Percentiles rank a stretch among this genome's conserved stretches.
Conservation (phyloP, 805 yeast genomes). For the Torulaspora maleeae region DNA sequence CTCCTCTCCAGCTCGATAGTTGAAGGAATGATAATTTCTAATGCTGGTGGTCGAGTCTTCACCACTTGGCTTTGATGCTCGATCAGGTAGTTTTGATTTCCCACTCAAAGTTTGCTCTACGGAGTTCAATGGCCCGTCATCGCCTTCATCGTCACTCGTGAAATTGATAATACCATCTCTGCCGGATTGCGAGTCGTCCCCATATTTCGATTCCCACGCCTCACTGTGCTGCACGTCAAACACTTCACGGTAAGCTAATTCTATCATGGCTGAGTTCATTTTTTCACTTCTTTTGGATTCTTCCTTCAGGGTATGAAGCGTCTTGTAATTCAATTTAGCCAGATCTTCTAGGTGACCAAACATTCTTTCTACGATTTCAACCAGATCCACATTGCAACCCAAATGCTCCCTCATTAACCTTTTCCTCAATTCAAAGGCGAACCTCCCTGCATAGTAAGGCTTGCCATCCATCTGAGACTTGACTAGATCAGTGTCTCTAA, state of each 20-base stretch:
- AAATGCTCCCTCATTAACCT: slow-evolving; percentile 95
- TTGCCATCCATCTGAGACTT: slow-evolving; percentile 70
- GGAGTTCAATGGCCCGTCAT: slow-evolving; percentile 4
- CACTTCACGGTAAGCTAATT: slow-evolving; percentile 66
- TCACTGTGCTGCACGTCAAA: slow-evolving; percentile 39
- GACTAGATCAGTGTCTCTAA: slow-evolving; percentile 75
- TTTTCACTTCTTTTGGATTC: slow-evolving; percentile 13
- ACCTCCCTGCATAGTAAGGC: slow-evolving; percentile 75
- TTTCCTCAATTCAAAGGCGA: slow-evolving; percentile 84
- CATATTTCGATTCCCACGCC: slow-evolving; percentile 47
- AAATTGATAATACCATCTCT: slow-evolving; percentile 7
- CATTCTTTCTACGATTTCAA: slow-evolving; percentile 76
- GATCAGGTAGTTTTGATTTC: slow-evolving; percentile 14
- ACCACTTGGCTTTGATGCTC: not conserved
- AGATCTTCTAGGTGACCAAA: slow-evolving; percentile 43
- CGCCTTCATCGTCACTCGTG: slow-evolving; percentile 1
- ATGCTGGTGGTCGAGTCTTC: not conserved
- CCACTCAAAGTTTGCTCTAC: not conserved
- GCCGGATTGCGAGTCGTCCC: not conserved
- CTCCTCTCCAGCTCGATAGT: slow-evolving; percentile 83
- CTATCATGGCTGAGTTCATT: slow-evolving; percentile 63
- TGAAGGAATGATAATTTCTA: slow-evolving; percentile 53
- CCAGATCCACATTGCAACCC: slow-evolving; percentile 85
- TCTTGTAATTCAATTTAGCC: slow-evolving; percentile 32
- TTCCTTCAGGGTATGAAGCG: slow-evolving; percentile 19